These are phyloP conservation scores for Rhodotorula sp. DNA, from an alignment of 1,284 basidiomycete species.

Conservation along the genomic window DNA sequence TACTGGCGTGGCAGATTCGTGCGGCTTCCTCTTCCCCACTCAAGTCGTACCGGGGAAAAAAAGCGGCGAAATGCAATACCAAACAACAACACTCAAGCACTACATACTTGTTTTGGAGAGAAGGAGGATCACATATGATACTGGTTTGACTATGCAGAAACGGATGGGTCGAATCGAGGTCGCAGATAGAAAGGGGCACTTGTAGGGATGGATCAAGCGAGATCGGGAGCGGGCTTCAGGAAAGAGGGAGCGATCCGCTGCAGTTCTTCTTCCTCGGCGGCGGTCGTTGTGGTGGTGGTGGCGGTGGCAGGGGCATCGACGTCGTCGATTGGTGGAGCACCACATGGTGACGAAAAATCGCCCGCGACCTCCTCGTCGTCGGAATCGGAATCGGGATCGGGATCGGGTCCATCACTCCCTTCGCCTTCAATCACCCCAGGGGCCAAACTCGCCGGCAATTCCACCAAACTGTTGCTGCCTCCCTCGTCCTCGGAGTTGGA, in stretches of 20 bases:
- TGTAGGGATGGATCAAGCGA: neutral
- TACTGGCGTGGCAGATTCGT: too few species aligned
- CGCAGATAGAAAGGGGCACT: neutral
- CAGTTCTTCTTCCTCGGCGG: neutral
- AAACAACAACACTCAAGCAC: too few species aligned
- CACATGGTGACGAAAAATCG: neutral
- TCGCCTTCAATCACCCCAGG: conserved; percentile 19
- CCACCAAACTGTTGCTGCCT: neutral
- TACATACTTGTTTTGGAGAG: too few species aligned
- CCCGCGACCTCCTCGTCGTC: neutral
- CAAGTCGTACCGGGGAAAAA: too few species aligned
- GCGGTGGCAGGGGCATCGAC: neutral
- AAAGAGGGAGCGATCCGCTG: neutral
- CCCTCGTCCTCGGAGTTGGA: neutral
- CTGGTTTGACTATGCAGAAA: too few species aligned
- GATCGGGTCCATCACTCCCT: neutral
- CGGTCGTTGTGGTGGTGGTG: neutral
- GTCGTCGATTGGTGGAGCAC: too few species aligned
- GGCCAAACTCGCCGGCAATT: conserved; percentile 19
- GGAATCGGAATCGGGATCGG: neutral
- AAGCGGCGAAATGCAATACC: too few species aligned
- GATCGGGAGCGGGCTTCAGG: neutral
- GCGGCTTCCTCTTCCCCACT: too few species aligned
- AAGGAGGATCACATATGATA: too few species aligned
- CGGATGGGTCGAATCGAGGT: too few species aligned